Percentiles rank a stretch among this genome's conserved stretches.
Conservation (phyloP, 2,329 filamentous ascomycete species). For the Aspergillus sp. region DNA sequence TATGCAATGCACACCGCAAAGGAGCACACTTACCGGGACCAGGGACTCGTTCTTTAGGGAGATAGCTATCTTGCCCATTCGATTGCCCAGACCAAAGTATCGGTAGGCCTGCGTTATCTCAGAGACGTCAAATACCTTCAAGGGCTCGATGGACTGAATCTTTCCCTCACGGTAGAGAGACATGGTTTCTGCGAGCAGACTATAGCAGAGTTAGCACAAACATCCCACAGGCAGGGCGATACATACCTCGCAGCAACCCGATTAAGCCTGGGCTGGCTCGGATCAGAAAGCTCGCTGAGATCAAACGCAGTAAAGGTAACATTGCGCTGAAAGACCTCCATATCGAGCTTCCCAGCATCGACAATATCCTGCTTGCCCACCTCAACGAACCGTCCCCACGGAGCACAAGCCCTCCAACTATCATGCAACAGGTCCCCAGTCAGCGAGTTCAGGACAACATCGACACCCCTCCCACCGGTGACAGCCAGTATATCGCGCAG, state of each 20-base stretch:
- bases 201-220: not conserved
- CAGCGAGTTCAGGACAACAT: slow-evolving; percentile 15
- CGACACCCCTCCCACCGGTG: slow-evolving; percentile 10
- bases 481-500: not conserved
- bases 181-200: not conserved
- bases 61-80: not conserved
- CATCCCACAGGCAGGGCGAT: too few relatives aligned
- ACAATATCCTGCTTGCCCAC: slow-evolving; percentile 13
- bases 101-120: not conserved
- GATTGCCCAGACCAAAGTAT: not conserved
- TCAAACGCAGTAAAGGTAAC: not conserved
- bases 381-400: slow-evolving; percentile 14
- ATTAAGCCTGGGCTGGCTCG: not conserved
- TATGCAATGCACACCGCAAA: too few relatives aligned
- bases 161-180: not conserved
- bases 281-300: not conserved
- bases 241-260: not conserved
- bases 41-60: not conserved
- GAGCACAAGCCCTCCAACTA: not conserved
- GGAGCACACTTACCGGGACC: not conserved
- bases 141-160: not conserved
- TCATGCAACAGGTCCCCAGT: not conserved
- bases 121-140: not conserved
- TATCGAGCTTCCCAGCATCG: not conserved
- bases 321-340: not conserved